Base-by-base conservation (phyloP, 2,329 filamentous ascomycete species). In the Capronia americana region DNA sequence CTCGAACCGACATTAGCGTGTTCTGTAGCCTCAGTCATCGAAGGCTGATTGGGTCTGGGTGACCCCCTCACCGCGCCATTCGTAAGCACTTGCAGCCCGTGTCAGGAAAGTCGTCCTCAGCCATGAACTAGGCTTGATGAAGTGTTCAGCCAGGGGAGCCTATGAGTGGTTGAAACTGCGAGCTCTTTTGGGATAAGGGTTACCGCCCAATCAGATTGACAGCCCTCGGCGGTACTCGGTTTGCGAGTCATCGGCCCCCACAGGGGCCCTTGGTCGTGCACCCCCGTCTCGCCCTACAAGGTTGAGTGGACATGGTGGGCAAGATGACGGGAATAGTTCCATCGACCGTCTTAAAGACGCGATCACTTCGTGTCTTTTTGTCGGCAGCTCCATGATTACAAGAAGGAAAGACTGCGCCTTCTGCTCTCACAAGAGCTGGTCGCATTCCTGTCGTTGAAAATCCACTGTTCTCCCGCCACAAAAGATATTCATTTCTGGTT, bases 151-250 rank as follows among this genome's bases (percentile, higher is more conserved):
- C 14, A 20, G 4, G 8, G 7, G 32, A 26, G 0, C 17, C 46
- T 38, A 1, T 64, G 55, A 64, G 50, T 65, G 48, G 63, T 32
- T 10, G 4, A 24, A 20, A 30, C 50, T 57, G 26, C 57, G 44
- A 51, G 12, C 63, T 46, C 30, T 48, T 65, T 65, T 61, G 20
- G 57, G 63, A 46, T 23, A 61, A 61, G 23, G 44, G 57, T 61
- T 51, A 20, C 41, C 32, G 51, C 23, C 57, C 38, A 61, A 61
- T 61, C 48, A 61, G 11, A 38, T 10, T 8, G 41, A 20, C n/a
- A 1, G 17, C n/a, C 4, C 8, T n/a, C 30, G 30, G 20, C 7
- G 11, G 20, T 20, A 14, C 8, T 38, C 26, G 11, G 11, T 54
- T 38, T 26, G 28, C 20, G 12, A 44, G 58, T 61, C 58, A 41